phyloP scores from a whole-genome alignment of 495 filamentous ascomycete species.

The Penicillium daleae region DNA sequence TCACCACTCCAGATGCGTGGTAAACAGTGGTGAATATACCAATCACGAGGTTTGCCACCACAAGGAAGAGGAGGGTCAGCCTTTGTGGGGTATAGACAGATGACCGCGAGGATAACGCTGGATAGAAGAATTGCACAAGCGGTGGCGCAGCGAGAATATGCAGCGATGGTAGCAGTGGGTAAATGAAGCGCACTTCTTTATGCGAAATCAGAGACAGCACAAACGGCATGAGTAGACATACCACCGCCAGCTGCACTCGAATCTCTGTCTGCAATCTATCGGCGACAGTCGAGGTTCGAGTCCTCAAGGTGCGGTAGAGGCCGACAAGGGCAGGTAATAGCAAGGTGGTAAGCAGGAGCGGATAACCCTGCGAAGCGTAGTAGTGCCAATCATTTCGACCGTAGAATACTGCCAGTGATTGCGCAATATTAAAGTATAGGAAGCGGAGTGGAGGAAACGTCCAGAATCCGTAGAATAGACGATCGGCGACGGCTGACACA shows the following conservation, averaged over 20 bases:
- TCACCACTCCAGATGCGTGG: constrained; percentile 78
- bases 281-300: constrained; percentile 33
- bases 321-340: constrained; percentile 75
- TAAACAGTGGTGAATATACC: constrained; percentile 72
- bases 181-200: constrained; percentile 98
- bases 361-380: constrained; percentile 87
- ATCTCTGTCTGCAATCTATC: constrained; percentile 38
- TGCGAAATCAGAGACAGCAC: constrained; percentile 82
- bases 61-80: constrained; percentile 57
- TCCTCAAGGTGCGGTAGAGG: constrained; percentile 56
- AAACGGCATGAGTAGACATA: constrained; percentile 61
- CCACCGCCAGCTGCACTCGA: constrained; percentile 62
- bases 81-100: constrained; percentile 47
- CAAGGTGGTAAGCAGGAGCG: constrained; percentile 81
- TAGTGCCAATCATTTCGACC: constrained; percentile 92
- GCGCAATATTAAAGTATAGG: constrained; percentile 88
- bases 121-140: constrained; percentile 66
- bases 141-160: constrained; percentile 77
- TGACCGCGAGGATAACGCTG: constrained; percentile 37
- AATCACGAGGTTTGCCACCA: constrained; percentile 70
- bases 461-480: constrained; percentile 83
- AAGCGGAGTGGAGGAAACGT: constrained; percentile 88
- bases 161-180: constrained; percentile 84
- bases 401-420: constrained; percentile 88
- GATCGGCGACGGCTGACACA: constrained; percentile 70